Evolutionary conservation across 169 alveolate species (phyloP).

Genomic region (Prorocentrum cordatum): DNA sequence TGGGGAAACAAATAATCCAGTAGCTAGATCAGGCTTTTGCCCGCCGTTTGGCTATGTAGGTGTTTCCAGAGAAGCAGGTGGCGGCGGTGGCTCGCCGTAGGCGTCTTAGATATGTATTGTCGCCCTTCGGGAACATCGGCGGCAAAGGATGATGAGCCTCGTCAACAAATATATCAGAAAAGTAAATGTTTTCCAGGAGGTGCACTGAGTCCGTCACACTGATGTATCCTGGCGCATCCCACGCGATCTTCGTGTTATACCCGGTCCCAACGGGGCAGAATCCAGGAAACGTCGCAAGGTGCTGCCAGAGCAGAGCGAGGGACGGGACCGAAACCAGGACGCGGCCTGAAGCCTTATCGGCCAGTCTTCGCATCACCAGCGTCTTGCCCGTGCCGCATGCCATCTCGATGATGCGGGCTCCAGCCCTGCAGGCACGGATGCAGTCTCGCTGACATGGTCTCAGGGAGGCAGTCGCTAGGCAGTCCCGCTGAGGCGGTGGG

Average conservation of each 20-base stretch:
- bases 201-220: conserved; percentile 10
- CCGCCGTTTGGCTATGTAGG: no score
- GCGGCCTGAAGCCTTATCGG: not conserved
- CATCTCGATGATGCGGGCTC: conserved; percentile 17
- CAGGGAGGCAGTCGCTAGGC: not conserved
- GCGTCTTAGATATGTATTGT: not conserved
- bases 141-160: conserved; percentile 29
- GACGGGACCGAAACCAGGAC: conserved; percentile 11
- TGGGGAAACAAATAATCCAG: no score
- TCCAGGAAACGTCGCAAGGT: not conserved
- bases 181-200: not conserved
- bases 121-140: not conserved
- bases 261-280: conserved; percentile 11
- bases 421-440: conserved; percentile 1
- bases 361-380: not conserved
- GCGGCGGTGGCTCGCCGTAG: no score
- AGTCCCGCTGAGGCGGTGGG: not conserved
- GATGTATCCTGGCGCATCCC: not conserved
- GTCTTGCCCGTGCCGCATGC: conserved; percentile 43
- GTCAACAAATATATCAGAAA: not conserved
- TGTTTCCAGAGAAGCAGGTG: no score
- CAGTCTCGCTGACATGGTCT: conserved; percentile 11
- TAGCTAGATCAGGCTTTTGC: no score
- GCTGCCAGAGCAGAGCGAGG: conserved; percentile 2
- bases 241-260: not conserved